Conservation (phyloP, 2,329 filamentous ascomycete species). For the Bipolaris victoriae region DNA sequence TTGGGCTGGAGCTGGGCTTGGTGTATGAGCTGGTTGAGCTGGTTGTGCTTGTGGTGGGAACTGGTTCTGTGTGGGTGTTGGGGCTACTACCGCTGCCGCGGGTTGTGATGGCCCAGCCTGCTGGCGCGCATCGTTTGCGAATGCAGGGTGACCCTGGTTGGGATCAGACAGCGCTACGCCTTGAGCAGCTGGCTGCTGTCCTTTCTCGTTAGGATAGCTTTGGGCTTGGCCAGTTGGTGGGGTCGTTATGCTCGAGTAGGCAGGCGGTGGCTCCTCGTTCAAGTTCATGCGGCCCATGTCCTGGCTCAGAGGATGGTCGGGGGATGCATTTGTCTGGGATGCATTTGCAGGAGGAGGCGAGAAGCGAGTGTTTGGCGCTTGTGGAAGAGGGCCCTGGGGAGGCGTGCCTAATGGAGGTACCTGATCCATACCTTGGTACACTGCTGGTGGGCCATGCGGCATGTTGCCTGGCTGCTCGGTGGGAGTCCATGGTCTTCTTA, state of each 20-base stretch:
- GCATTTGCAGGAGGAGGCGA: conserved; percentile 37
- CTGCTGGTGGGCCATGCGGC: conserved; percentile 85
- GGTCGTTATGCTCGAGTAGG: conserved; percentile 78
- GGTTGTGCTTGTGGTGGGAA: conserved; percentile 33
- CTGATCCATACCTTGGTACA: conserved; percentile 85
- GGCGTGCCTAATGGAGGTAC: conserved; percentile 57
- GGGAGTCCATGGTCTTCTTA: conserved; percentile 84
- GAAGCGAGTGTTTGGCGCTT: conserved; percentile 31
- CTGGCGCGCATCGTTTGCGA: conserved; percentile 78
- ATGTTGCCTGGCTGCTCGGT: conserved; percentile 87
- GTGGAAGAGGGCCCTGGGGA: conserved; percentile 42
- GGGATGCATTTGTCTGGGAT: conserved; percentile 15
- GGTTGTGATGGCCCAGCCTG: conserved; percentile 54
- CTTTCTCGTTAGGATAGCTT: conserved; percentile 80
- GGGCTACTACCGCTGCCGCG: conserved; percentile 34
- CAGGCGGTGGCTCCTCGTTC: conserved; percentile 86
- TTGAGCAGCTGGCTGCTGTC: conserved; percentile 49
- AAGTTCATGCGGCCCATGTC: conserved; percentile 84
- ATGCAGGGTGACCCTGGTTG: conserved; percentile 77
- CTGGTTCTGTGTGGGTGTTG: conserved; percentile 39
- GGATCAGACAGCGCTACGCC: conserved; percentile 46
- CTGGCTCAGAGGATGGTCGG: conserved; percentile 75
- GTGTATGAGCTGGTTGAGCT: conserved; percentile 40
- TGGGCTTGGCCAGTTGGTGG: conserved; percentile 52
- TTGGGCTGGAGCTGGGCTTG: conserved; percentile 62